Evolutionary conservation across 2,329 filamentous ascomycete genomes (phyloP).

Genomic region (Cercospora sp.): DNA sequence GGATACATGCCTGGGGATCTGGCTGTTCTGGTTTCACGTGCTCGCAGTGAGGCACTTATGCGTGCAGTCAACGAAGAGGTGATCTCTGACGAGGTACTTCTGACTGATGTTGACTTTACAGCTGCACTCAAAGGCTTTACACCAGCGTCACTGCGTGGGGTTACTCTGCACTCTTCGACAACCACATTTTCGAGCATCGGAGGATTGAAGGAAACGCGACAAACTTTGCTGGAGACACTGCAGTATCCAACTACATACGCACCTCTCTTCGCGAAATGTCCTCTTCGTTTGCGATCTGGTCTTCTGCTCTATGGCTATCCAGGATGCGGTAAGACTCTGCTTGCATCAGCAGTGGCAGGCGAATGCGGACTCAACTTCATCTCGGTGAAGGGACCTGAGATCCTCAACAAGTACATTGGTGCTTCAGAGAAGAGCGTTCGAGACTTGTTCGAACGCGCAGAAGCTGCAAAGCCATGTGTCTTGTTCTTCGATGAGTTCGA

Average conservation of each 20-base stretch:
- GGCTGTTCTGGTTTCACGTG: conserved; percentile 78
- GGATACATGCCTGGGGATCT: conserved; percentile 98
- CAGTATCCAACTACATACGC: conserved; percentile 98
- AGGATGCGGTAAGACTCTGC: conserved; percentile 92
- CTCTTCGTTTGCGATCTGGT: conserved; percentile 88
- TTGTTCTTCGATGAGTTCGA: conserved; percentile 99
- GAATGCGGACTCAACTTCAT: conserved; percentile 99
- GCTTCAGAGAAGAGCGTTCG: conserved; percentile 95
- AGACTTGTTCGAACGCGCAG: conserved; percentile 89
- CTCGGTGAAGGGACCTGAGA: conserved; percentile 95
- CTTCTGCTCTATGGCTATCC: conserved; percentile 92
- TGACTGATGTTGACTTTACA: conserved; percentile 76
- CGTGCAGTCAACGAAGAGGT: conserved; percentile 61
- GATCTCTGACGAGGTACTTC: conserved; percentile 57
- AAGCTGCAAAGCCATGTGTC: conserved; percentile 87
- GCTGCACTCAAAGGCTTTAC: conserved; percentile 88
- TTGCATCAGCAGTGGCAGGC: conserved; percentile 94
- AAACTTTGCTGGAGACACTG: conserved; percentile 89
- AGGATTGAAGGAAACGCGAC: conserved; percentile 79
- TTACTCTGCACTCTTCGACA: conserved; percentile 87
- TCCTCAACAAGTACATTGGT: conserved; percentile 98
- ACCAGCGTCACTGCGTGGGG: conserved; percentile 89
- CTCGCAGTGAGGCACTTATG: conserved; percentile 89
- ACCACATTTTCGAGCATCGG: conserved; percentile 93
- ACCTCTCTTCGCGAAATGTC: conserved; percentile 94